phyloP scores from a whole-genome alignment of 1,284 basidiomycete genomes.

The Cryptococcus sp. region DNA sequence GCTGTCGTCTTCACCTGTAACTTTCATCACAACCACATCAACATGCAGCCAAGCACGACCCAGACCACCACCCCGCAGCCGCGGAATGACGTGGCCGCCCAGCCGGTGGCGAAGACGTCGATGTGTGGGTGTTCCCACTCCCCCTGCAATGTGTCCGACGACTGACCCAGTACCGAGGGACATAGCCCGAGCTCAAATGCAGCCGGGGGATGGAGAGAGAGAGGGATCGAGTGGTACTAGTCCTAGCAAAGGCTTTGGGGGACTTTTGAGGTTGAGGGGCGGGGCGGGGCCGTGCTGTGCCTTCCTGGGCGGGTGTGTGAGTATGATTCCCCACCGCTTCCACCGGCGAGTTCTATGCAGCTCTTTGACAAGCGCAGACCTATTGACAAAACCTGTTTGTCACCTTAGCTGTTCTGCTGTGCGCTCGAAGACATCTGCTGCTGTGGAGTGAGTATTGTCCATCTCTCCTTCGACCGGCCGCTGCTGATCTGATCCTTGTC shows the following conservation, averaged over 20 bases:
- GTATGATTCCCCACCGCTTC: not conserved
- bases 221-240: too few species aligned
- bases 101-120: not conserved
- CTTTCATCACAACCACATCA: too few species aligned
- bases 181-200: conserved; percentile 2
- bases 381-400: not conserved
- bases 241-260: too few species aligned
- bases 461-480: not conserved
- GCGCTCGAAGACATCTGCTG: conserved; percentile 14
- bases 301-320: conserved; percentile 5
- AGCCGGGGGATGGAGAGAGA: conserved; percentile 5
- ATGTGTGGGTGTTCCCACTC: not conserved
- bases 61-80: not conserved
- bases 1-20: not conserved
- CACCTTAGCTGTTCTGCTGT: conserved; percentile 14
- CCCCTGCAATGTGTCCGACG: too few species aligned
- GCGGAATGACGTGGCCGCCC: too few species aligned
- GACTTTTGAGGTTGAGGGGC: not conserved
- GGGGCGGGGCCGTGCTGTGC: conserved; percentile 16
- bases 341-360: not conserved
- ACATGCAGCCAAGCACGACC: not conserved
- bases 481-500: not conserved
- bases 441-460: conserved; percentile 11
- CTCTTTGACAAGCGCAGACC: not conserved
- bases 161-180: not conserved